phyloP scores from a whole-genome alignment of 2,329 filamentous ascomycete species.

The Nannizziopsis barbatae region DNA sequence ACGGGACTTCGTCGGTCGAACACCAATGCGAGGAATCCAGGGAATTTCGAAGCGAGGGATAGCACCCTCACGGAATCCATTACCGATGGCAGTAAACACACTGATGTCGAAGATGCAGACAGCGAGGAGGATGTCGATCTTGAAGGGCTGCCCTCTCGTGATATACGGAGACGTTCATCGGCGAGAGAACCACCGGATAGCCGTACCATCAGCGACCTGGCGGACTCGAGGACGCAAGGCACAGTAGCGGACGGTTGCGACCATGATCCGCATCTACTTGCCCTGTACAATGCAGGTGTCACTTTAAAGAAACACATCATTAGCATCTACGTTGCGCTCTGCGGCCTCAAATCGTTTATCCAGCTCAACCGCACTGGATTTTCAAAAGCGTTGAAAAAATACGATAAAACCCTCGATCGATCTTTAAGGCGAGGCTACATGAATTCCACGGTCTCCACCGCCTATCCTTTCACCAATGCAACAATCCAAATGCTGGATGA shows the following conservation, averaged over 20 bases:
- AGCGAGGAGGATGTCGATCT: slow-evolving; percentile 55
- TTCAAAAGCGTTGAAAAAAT: slow-evolving; percentile 93
- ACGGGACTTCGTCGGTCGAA: slow-evolving; percentile 36
- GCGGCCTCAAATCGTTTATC: slow-evolving; percentile 89
- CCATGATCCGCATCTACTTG: slow-evolving; percentile 60
- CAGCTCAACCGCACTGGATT: slow-evolving; percentile 97
- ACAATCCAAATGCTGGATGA: slow-evolving; percentile 61
- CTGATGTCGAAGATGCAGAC: slow-evolving; percentile 33
- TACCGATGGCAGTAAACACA: slow-evolving; percentile 33
- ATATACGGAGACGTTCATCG: slow-evolving; percentile 30
- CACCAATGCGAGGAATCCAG: slow-evolving; percentile 42
- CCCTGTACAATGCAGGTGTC: slow-evolving; percentile 59
- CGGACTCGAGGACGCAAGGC: slow-evolving; percentile 44
- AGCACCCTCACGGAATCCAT: slow-evolving; percentile 37
- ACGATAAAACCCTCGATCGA: slow-evolving; percentile 87
- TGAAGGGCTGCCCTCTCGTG: slow-evolving; percentile 31
- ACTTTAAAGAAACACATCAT: slow-evolving; percentile 88
- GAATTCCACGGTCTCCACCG: slow-evolving; percentile 58
- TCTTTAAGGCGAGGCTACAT: slow-evolving; percentile 70
- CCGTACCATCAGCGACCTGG: slow-evolving; percentile 24
- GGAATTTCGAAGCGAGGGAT: slow-evolving; percentile 29
- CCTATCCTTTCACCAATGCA: slow-evolving; percentile 67
- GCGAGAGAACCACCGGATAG: slow-evolving; percentile 23
- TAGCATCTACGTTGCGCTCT: slow-evolving; percentile 78
- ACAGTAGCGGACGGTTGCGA: slow-evolving; percentile 39